phyloP scores from a whole-genome alignment of 352 stramenopile genomes.

The Peronospora farinosa region DNA sequence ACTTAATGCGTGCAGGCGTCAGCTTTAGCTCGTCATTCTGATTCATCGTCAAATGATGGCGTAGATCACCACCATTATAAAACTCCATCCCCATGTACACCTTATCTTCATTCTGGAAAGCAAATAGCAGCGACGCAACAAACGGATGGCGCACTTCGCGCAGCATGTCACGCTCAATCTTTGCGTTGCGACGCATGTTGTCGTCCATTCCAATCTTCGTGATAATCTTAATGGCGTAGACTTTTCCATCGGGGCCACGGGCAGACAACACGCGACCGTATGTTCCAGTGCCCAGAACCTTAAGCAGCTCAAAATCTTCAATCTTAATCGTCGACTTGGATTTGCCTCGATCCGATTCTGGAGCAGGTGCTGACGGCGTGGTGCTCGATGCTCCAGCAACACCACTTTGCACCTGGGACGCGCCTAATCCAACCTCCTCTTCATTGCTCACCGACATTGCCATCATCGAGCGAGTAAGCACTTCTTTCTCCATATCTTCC shows the following conservation, averaged over 20 bases:
- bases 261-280: slow-evolving; percentile 82
- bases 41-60: slow-evolving; percentile 72
- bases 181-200: slow-evolving; percentile 69
- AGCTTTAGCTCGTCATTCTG: slow-evolving; percentile 58
- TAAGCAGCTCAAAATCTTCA: slow-evolving; percentile 83
- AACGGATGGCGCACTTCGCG: slow-evolving; percentile 93
- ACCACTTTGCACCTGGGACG: slow-evolving; percentile 16
- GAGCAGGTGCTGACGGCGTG: slow-evolving; percentile 8
- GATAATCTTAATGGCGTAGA: slow-evolving; percentile 88
- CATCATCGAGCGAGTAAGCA: slow-evolving; percentile 50
- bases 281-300: slow-evolving; percentile 77
- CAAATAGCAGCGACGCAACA: slow-evolving; percentile 94
- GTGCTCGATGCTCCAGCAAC: slow-evolving; percentile 16
- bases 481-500: slow-evolving; percentile 63
- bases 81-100: slow-evolving; percentile 99
- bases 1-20: slow-evolving; percentile 63
- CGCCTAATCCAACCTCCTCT: slow-evolving; percentile 39
- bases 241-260: slow-evolving; percentile 48
- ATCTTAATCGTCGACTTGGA: slow-evolving; percentile 77
- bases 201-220: slow-evolving; percentile 87
- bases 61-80: slow-evolving; percentile 94
- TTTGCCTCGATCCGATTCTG: slow-evolving; percentile 47
- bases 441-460: slow-evolving; percentile 57
- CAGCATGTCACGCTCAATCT: slow-evolving; percentile 93
- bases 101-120: slow-evolving; percentile 97